Percentiles rank a stretch among this genome's conserved stretches.
Conservation (phyloP, 169 alveolate species). For the Cryptosporidium andersoni region DNA sequence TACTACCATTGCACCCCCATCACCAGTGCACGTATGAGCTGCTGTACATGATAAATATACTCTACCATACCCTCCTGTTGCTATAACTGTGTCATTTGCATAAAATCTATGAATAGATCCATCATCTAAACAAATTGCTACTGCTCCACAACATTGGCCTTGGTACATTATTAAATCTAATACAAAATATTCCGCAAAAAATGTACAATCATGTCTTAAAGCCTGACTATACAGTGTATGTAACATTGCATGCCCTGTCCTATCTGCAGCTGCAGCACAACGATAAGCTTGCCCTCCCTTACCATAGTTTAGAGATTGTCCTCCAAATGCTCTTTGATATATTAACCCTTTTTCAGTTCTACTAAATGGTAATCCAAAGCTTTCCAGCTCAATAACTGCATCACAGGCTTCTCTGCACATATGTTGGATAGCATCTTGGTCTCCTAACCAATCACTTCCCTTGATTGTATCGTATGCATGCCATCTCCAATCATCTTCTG, state of each 20-base stretch:
- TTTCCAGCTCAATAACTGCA: slow-evolving; percentile 95
- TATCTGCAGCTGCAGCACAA: slow-evolving; percentile 98
- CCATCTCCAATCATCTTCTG: slow-evolving; percentile 98
- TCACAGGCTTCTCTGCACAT: slow-evolving; percentile 96
- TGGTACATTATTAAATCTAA: slow-evolving; percentile 92
- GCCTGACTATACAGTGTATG: slow-evolving; percentile 96
- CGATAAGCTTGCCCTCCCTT: slow-evolving; percentile 98
- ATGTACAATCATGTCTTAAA: slow-evolving; percentile 89
- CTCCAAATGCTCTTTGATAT: slow-evolving; percentile 98
- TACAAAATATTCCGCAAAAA: slow-evolving; percentile 96
- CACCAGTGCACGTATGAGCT: slow-evolving; percentile 99
- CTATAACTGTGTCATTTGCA: slow-evolving; percentile 92
- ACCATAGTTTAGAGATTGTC: slow-evolving; percentile 94
- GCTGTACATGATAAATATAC: slow-evolving; percentile 96
- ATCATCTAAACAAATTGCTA: slow-evolving; percentile 94
- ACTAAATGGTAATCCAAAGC: slow-evolving; percentile 96
- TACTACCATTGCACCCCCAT: slow-evolving; percentile 91
- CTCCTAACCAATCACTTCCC: slow-evolving; percentile 99
- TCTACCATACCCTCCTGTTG: slow-evolving; percentile 99
- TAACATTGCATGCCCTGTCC: slow-evolving; percentile 98
- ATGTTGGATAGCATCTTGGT: slow-evolving; percentile 96
- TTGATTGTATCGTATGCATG: slow-evolving; percentile 98
- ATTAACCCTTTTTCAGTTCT: slow-evolving; percentile 94
- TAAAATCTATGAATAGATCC: slow-evolving; percentile 96
- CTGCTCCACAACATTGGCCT: slow-evolving; percentile 90